Base-by-base conservation (phyloP, 345 rosid genomes). In the Chamaenerion angustifolium region DNA sequence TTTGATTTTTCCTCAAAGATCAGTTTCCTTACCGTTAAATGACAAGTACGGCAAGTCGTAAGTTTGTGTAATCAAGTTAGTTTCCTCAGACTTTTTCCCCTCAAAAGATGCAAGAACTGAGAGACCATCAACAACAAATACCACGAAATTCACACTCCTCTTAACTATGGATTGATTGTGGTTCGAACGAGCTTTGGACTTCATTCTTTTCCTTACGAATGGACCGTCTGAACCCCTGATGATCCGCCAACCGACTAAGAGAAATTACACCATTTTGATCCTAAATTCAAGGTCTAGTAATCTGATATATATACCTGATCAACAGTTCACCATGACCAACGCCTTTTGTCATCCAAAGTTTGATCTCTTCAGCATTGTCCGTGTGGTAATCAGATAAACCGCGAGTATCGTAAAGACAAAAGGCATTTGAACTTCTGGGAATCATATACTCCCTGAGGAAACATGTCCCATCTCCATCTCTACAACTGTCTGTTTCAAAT, bases 11-110 rank as follows among this genome's bases (percentile, higher is more conserved):
- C n/a, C n/a, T n/a, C n/a, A n/a, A n/a, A n/a, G n/a, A n/a, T n/a
- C n/a, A n/a, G n/a, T n/a, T n/a, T n/a, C n/a, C n/a, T 43, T 65
- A 80, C 97, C 97, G 75, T 69, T 78, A 67, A 85, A 85, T 14
- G 87, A 82, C 45, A 82, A 58, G 60, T 67, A 72, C 10, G 88
- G 85, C 55, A 57, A 68, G 56, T 66, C 74, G 70, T 79, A 88
- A 40, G 65, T 56, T 17, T 54, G 11, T 0, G 69, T 55, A 47
- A 82, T 56, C 71, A 62, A 68, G 54, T 66, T 49, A 45, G 37
- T 49, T 45, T 56, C 71, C 6, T 17, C 65, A 47, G 45, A 49
- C 31, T 35, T 43, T 53, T 43, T 48, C 46, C 60, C 49, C 46
- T 70, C 73, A 66, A 80, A 65, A 49, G 80, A 71, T 63, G 73